phyloP scores from a whole-genome alignment of 1,284 basidiomycete genomes.

The Apiotrichum gamsii region DNA sequence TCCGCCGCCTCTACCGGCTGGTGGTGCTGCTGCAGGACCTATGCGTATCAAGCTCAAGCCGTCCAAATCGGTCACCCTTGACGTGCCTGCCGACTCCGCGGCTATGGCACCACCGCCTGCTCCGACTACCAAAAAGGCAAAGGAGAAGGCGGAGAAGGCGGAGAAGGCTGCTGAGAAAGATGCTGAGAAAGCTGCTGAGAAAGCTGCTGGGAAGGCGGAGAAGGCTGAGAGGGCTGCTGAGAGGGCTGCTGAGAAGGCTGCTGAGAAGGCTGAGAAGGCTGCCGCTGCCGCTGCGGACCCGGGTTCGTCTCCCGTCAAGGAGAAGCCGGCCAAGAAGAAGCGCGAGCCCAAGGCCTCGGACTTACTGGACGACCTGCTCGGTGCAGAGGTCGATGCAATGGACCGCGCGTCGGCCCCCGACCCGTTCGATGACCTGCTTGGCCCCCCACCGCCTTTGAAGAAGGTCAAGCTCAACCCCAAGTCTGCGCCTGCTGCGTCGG shows the following conservation, averaged over 20 bases:
- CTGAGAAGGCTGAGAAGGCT: no score
- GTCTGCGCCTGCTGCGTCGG: background rate
- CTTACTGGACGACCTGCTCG: conserved; percentile 39
- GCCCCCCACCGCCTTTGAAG: conserved; percentile 23
- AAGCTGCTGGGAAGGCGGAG: no score
- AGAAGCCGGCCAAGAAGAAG: conserved; percentile 10
- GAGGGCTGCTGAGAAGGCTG: background rate
- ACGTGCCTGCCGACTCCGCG: conserved; percentile 5
- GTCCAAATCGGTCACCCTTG: conserved; percentile 24
- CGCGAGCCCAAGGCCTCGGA: conserved; percentile 8
- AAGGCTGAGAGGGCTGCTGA: conserved; percentile 1
- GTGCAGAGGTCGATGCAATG: conserved; percentile 44
- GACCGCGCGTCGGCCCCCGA: conserved; percentile 17
- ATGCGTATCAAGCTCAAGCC: conserved; percentile 35
- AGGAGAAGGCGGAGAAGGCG: conserved; percentile 9
- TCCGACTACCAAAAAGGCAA: conserved; percentile 21
- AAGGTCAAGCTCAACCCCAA: conserved; percentile 29
- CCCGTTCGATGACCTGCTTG: conserved; percentile 28
- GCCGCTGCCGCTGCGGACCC: conserved; percentile 1
- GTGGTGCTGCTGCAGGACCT: conserved; percentile 4
- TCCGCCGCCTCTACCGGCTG: conserved; percentile 10
- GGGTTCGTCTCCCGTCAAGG: background rate
- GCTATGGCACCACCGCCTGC: conserved; percentile 42
- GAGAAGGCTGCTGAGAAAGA: background rate
- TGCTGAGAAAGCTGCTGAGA: conserved; percentile 1